phyloP scores from a whole-genome alignment of 2,329 filamentous ascomycete genomes.

The Chaetothyriales sp. region DNA sequence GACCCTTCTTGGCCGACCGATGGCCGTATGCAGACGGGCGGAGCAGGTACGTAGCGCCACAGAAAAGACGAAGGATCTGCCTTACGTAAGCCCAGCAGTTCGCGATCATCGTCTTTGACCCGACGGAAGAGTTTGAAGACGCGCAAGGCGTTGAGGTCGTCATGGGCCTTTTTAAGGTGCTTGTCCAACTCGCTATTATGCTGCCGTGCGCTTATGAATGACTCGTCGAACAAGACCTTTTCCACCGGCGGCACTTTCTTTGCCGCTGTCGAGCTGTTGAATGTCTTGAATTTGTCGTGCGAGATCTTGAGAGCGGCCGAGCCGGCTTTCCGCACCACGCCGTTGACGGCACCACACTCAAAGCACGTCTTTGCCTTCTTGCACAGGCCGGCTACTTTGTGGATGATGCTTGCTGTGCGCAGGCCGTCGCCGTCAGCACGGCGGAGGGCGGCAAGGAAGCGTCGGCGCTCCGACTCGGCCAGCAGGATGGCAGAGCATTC shows the following conservation, averaged over 20 bases:
- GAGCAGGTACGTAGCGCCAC: slow-evolving; percentile 90
- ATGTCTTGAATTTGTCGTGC: slow-evolving; percentile 83
- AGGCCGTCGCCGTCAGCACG: slow-evolving; percentile 76
- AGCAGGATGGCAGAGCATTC: slow-evolving; percentile 76
- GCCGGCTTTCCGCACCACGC: slow-evolving; percentile 79
- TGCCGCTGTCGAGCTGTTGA: slow-evolving; percentile 73
- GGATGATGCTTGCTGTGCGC: slow-evolving; percentile 67
- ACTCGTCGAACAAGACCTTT: slow-evolving; percentile 74
- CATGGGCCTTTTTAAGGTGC: slow-evolving; percentile 79
- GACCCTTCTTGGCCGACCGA: slow-evolving; percentile 87
- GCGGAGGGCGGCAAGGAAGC: slow-evolving; percentile 67
- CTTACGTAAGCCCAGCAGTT: slow-evolving; percentile 78
- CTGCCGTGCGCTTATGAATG: slow-evolving; percentile 66
- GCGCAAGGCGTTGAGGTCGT: slow-evolving; percentile 80
- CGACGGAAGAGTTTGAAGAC: slow-evolving; percentile 85
- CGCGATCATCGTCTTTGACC: slow-evolving; percentile 73
- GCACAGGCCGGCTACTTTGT: slow-evolving; percentile 79
- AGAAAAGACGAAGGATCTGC: slow-evolving; percentile 94
- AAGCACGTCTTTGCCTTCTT: slow-evolving; percentile 73
- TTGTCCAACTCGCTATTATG: slow-evolving; percentile 75
- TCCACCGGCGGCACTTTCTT: slow-evolving; percentile 71
- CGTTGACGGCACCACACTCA: slow-evolving; percentile 70
- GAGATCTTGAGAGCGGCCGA: slow-evolving; percentile 73
- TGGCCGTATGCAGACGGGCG: slow-evolving; percentile 84
- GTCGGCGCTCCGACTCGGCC: slow-evolving; percentile 62